phyloP scores from a whole-genome alignment of 345 rosid genomes.

The Gynandropsis gynandra region DNA sequence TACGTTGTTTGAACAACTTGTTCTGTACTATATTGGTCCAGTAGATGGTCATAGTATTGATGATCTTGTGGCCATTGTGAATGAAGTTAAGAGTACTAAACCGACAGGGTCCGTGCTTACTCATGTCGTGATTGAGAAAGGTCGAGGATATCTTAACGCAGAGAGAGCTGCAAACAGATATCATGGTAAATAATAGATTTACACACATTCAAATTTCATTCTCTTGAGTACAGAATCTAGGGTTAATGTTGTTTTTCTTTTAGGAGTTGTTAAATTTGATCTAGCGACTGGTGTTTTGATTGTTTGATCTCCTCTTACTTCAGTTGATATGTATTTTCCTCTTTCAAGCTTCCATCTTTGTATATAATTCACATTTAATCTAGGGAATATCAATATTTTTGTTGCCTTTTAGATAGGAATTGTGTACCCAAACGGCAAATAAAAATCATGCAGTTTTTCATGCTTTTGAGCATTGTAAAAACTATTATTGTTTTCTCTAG shows the following conservation, averaged over 20 bases:
- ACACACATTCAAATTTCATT: too few species aligned
- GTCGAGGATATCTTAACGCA: conserved; percentile 95
- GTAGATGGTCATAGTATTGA: conserved; percentile 93
- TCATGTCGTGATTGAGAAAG: conserved; percentile 97
- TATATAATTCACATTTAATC: not conserved
- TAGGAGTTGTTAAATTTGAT: conserved; percentile 88
- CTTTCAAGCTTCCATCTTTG: not conserved
- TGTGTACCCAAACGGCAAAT: too few species aligned
- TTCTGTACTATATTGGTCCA: conserved; percentile 92
- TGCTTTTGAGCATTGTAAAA: too few species aligned
- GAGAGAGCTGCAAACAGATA: conserved; percentile 93
- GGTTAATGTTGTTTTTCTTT: conserved; percentile 20
- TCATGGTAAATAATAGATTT: conserved; percentile 50
- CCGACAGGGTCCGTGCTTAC: conserved; percentile 88
- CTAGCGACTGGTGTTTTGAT: conserved; percentile 66
- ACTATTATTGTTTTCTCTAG: too few species aligned
- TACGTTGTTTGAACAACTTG: conserved; percentile 89
- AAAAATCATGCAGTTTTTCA: too few species aligned
- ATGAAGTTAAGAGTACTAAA: conserved; percentile 87
- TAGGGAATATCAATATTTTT: not conserved
- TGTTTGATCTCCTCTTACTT: not conserved
- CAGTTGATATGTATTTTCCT: not conserved
- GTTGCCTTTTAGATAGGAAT: too few species aligned
- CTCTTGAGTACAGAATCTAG: too few species aligned
- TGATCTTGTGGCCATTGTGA: conserved; percentile 73